These are phyloP conservation scores for Penicillium sclerotigenum DNA, from an alignment of 2,329 filamentous ascomycete species.

Conservation along the genomic window DNA sequence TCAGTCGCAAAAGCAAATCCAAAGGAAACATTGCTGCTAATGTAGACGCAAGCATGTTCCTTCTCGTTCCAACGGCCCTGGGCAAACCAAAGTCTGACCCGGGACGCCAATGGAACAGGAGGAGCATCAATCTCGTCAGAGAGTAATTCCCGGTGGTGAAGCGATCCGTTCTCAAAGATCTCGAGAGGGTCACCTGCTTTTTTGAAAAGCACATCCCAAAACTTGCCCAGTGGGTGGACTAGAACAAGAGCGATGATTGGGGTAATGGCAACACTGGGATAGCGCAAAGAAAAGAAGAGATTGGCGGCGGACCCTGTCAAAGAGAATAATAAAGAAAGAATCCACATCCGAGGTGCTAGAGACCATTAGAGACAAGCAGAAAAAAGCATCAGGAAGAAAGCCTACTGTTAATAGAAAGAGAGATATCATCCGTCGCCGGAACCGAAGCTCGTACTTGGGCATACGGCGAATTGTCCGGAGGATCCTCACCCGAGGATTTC, in stretches of 20 bases:
- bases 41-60: slow-evolving; percentile 83
- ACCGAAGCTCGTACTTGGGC: slow-evolving; percentile 78
- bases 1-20: slow-evolving; percentile 87
- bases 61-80: slow-evolving; percentile 85
- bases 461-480: slow-evolving; percentile 50
- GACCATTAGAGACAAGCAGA: slow-evolving; percentile 1
- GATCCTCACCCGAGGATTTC: slow-evolving; percentile 31
- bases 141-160: slow-evolving; percentile 44
- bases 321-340: slow-evolving; percentile 73
- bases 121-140: slow-evolving; percentile 12
- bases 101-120: slow-evolving; percentile 29
- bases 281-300: slow-evolving; percentile 83
- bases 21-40: slow-evolving; percentile 85
- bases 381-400: background rate
- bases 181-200: slow-evolving; percentile 53
- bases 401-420: slow-evolving; percentile 71
- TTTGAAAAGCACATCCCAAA: slow-evolving; percentile 74
- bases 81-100: slow-evolving; percentile 68
- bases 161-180: slow-evolving; percentile 57
- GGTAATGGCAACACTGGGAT: slow-evolving; percentile 85
- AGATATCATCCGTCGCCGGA: slow-evolving; percentile 68
- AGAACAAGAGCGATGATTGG: slow-evolving; percentile 67
- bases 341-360: slow-evolving; percentile 75
- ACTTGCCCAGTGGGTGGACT: slow-evolving; percentile 75
- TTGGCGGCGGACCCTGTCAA: slow-evolving; percentile 63